phyloP scores from a whole-genome alignment of 306 rosid species.

The Coriaria nepalensis region DNA sequence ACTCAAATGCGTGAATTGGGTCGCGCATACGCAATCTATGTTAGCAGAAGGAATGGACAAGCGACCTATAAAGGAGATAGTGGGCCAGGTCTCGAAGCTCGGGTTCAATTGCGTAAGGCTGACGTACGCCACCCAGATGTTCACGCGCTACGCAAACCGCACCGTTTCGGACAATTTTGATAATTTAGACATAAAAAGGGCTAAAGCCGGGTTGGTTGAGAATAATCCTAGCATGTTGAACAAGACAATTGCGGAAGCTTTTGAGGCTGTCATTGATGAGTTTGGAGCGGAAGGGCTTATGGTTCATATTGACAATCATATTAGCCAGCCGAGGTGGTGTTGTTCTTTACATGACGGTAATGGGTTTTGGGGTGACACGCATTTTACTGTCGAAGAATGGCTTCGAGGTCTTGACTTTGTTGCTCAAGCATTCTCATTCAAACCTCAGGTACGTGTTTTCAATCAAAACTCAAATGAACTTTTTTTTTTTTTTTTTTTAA shows the following conservation, averaged over 20 bases:
- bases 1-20: slow-evolving; percentile 26
- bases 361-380: slow-evolving; percentile 38
- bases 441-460: slow-evolving; percentile 14
- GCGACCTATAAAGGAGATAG: slow-evolving; percentile 24
- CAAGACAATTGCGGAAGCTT: slow-evolving; percentile 24
- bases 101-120: slow-evolving; percentile 34
- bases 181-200: slow-evolving; percentile 8
- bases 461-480: not conserved
- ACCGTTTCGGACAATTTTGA: slow-evolving; percentile 9
- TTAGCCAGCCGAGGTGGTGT: slow-evolving; percentile 46
- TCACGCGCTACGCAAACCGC: slow-evolving; percentile 19
- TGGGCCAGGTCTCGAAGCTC: slow-evolving; percentile 1
- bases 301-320: slow-evolving; percentile 42
- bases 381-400: slow-evolving; percentile 43
- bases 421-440: slow-evolving; percentile 15
- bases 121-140: slow-evolving; percentile 36
- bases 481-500: not conserved
- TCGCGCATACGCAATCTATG: slow-evolving; percentile 34
- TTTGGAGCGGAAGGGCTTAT: slow-evolving; percentile 24
- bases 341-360: slow-evolving; percentile 37
- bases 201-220: slow-evolving; percentile 13
- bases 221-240: slow-evolving; percentile 22
- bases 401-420: slow-evolving; percentile 28
- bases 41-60: slow-evolving; percentile 36
- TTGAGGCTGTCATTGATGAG: slow-evolving; percentile 19